Evolutionary conservation across 495 filamentous ascomycete species (phyloP).

Genomic region (Paragyromitra xinjiangensis): DNA sequence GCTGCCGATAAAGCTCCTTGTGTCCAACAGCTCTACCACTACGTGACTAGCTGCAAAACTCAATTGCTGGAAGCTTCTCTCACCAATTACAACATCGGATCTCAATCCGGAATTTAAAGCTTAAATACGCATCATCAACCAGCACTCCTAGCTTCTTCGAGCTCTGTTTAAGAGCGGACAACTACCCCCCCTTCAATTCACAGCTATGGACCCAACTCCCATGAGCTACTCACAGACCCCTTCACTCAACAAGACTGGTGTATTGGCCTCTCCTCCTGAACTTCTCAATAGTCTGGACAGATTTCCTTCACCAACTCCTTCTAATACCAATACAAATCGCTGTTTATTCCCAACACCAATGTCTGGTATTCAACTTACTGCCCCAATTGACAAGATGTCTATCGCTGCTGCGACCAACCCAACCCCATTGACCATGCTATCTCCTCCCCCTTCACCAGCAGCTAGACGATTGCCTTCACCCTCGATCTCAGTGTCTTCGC

Average conservation of each 20-base stretch:
- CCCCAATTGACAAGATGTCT: slow-evolving; percentile 56
- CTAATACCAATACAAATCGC: slow-evolving; percentile 45
- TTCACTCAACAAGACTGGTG: slow-evolving; percentile 44
- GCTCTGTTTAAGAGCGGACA: slow-evolving; percentile 35
- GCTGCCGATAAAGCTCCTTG: slow-evolving; percentile 42
- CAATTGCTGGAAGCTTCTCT: slow-evolving; percentile 48
- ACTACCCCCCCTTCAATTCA: slow-evolving; percentile 38
- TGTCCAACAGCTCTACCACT: slow-evolving; percentile 21
- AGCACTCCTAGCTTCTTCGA: slow-evolving; percentile 41
- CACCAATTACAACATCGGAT: slow-evolving; percentile 34
- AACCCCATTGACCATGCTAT: slow-evolving; percentile 51
- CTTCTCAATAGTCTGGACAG: slow-evolving; percentile 47
- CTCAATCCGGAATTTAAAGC: slow-evolving; percentile 45
- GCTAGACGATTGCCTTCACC: slow-evolving; percentile 44
- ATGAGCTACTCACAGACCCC: slow-evolving; percentile 56
- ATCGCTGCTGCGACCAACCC: slow-evolving; percentile 56
- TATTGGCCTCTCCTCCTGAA: slow-evolving; percentile 57
- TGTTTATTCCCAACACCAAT: slow-evolving; percentile 45
- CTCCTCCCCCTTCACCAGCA: slow-evolving; percentile 56
- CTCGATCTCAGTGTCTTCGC: slow-evolving; percentile 43
- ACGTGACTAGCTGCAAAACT: slow-evolving; percentile 30
- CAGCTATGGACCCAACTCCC: slow-evolving; percentile 52
- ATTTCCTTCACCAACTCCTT: slow-evolving; percentile 56
- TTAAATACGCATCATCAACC: slow-evolving; percentile 51
- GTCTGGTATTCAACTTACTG: slow-evolving; percentile 51